Evolutionary conservation across 2,329 filamentous ascomycete species (phyloP).

Genomic region (Neofusicoccum laricinum): DNA sequence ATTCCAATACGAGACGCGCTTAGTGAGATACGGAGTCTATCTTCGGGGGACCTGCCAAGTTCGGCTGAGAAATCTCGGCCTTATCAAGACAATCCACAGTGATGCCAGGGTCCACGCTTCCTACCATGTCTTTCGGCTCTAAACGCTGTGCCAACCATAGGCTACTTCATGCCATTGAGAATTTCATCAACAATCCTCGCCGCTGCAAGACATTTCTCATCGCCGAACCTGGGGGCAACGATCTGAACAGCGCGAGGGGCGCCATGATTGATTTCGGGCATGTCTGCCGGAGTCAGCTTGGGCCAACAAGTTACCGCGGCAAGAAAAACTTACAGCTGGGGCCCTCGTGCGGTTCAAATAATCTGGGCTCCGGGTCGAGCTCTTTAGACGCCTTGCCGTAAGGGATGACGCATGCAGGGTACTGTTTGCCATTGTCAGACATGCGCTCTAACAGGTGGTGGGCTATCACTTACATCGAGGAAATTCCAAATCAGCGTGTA

Average conservation of each 20-base stretch:
- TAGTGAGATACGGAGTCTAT: too few relatives aligned
- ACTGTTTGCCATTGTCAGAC: slow-evolving; percentile 27
- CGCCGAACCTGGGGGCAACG: slow-evolving; percentile 45
- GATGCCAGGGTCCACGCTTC: too few relatives aligned
- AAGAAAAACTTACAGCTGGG: slow-evolving; percentile 31
- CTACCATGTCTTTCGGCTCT: too few relatives aligned
- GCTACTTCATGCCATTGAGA: not conserved
- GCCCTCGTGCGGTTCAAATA: slow-evolving; percentile 30
- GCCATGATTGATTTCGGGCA: not conserved
- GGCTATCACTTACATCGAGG: slow-evolving; percentile 34
- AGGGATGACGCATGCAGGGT: slow-evolving; percentile 51
- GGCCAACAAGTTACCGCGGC: not conserved
- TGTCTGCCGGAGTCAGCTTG: not conserved
- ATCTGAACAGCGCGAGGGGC: slow-evolving; percentile 49
- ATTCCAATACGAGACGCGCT: too few relatives aligned
- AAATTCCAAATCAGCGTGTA: slow-evolving; percentile 54
- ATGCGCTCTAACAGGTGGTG: not conserved
- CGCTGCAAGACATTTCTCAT: slow-evolving; percentile 44
- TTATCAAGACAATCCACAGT: too few relatives aligned
- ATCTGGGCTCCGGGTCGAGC: slow-evolving; percentile 35
- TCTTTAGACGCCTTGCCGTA: slow-evolving; percentile 43
- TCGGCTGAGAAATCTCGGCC: too few relatives aligned
- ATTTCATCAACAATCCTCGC: slow-evolving; percentile 33
- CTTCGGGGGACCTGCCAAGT: too few relatives aligned
- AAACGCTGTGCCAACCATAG: not conserved